Conservation (phyloP, 768 basidiomycete species). For the Suillus cothurnatus region DNA sequence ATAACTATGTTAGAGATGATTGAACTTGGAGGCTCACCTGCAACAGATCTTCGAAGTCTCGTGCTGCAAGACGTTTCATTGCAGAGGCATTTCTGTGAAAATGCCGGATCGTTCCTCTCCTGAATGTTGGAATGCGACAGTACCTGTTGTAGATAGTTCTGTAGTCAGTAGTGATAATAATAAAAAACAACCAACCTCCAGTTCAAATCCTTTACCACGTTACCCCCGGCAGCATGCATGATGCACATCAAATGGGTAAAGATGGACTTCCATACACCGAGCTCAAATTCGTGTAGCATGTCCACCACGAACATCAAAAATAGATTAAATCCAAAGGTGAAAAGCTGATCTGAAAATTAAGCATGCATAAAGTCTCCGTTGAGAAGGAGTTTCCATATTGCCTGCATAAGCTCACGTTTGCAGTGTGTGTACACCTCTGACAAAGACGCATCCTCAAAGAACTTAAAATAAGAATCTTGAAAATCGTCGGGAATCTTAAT, state of each 20-base stretch:
- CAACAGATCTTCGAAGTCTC: too few species aligned
- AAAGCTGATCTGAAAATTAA: slow-evolving; percentile 27
- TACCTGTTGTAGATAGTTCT: background rate
- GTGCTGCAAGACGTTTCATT: too few species aligned
- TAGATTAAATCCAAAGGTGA: slow-evolving; percentile 21
- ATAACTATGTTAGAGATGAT: too few species aligned
- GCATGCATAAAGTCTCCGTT: background rate
- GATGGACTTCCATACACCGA: slow-evolving; percentile 39
- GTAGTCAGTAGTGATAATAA: too few species aligned
- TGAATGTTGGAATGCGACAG: too few species aligned
- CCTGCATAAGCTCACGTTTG: background rate
- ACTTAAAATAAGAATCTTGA: background rate
- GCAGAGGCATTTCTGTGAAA: too few species aligned
- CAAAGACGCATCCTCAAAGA: background rate
- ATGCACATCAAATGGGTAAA: slow-evolving; percentile 26
- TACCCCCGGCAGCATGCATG: slow-evolving; percentile 15
- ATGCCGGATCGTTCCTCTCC: too few species aligned
- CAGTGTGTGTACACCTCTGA: background rate
- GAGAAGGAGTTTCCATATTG: background rate
- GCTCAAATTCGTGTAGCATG: slow-evolving; percentile 41
- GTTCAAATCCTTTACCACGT: slow-evolving; percentile 3
- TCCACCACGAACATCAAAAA: slow-evolving; percentile 33
- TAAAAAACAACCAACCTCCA: slow-evolving; percentile 14
- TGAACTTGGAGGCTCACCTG: too few species aligned
- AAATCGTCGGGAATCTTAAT: background rate